Conservation (phyloP, 352 stramenopile species). For the Globisporangium yorkense region DNA sequence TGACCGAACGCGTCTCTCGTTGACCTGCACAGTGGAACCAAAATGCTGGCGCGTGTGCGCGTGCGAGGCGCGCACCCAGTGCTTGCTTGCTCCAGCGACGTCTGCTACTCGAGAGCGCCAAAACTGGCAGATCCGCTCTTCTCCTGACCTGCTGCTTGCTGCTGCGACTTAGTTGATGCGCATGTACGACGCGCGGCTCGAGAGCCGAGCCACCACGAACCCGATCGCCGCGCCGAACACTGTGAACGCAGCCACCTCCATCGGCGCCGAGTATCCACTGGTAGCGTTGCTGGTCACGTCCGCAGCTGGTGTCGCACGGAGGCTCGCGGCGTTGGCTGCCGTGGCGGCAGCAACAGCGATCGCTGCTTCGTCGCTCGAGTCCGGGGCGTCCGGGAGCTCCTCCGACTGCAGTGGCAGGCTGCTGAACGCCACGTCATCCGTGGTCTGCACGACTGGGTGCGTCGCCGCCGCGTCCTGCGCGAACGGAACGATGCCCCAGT, state of each 20-base stretch:
- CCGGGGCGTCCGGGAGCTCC: constrained; percentile 30
- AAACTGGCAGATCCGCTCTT: too few species aligned
- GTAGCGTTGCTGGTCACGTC: constrained; percentile 1
- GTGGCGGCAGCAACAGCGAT: neutral
- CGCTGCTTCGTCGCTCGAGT: constrained; percentile 12
- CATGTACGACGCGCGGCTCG: constrained; percentile 7
- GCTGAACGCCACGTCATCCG: constrained; percentile 48
- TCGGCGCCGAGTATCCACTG: constrained; percentile 2
- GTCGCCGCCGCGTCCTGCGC: constrained; percentile 52
- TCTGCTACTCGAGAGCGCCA: too few species aligned
- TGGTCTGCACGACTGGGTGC: constrained; percentile 82
- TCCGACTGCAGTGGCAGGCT: constrained; percentile 35
- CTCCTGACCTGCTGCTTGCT: too few species aligned
- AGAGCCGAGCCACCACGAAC: constrained; percentile 8
- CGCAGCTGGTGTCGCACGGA: neutral
- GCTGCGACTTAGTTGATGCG: constrained; percentile 12
- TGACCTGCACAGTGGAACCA: too few species aligned
- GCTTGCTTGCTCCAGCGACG: too few species aligned
- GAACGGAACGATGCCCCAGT: constrained; percentile 56
- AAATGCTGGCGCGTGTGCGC: too few species aligned
- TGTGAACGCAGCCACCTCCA: constrained; percentile 9
- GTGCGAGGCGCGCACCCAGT: too few species aligned
- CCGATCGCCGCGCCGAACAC: constrained; percentile 13
- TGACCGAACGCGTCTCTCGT: too few species aligned
- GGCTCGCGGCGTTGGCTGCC: constrained; percentile 1